Evolutionary conservation across 129 eudicot genomes (phyloP).

Genomic region (Apium graveolens): DNA sequence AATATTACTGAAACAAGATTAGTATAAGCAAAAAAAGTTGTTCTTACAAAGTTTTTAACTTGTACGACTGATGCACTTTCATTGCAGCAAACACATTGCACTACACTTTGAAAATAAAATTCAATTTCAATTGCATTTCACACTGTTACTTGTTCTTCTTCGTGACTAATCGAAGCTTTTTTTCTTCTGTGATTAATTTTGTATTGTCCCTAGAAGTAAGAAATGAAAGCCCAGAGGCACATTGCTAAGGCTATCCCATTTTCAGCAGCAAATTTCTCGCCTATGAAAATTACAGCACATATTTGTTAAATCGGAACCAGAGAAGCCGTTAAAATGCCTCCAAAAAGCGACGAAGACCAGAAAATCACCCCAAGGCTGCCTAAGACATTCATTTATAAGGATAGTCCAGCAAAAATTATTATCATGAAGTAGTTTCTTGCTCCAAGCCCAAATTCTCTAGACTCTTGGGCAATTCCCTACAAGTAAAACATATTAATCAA

Average conservation of each 20-base stretch:
- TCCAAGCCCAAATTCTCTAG: constrained; percentile 27
- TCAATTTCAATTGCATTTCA: background rate
- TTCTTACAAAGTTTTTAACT: too few relatives aligned
- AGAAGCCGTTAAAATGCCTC: constrained; percentile 26
- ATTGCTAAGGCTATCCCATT: constrained; percentile 33
- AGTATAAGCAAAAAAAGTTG: background rate
- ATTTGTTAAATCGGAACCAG: constrained; percentile 27
- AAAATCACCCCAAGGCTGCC: constrained; percentile 29
- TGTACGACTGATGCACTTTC: background rate
- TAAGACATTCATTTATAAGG: constrained; percentile 23
- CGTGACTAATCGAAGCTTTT: background rate
- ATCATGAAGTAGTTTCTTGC: constrained; percentile 29
- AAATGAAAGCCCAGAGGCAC: constrained; percentile 38
- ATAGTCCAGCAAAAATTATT: constrained; percentile 21
- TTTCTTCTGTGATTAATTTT: constrained; percentile 8
- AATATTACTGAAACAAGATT: background rate
- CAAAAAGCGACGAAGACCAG: constrained; percentile 34
- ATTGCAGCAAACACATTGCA: background rate
- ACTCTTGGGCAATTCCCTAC: constrained; percentile 32
- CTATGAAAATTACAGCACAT: constrained; percentile 29
- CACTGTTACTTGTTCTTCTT: background rate
- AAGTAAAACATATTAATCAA: background rate
- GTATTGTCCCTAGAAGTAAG: constrained; percentile 29
- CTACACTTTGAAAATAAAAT: background rate
- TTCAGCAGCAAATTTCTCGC: constrained; percentile 24